Evolutionary conservation across 2,329 filamentous ascomycete genomes (phyloP), one percentile per base, ranked within the genome.

Genomic region (Colletotrichum trifolii): DNA sequence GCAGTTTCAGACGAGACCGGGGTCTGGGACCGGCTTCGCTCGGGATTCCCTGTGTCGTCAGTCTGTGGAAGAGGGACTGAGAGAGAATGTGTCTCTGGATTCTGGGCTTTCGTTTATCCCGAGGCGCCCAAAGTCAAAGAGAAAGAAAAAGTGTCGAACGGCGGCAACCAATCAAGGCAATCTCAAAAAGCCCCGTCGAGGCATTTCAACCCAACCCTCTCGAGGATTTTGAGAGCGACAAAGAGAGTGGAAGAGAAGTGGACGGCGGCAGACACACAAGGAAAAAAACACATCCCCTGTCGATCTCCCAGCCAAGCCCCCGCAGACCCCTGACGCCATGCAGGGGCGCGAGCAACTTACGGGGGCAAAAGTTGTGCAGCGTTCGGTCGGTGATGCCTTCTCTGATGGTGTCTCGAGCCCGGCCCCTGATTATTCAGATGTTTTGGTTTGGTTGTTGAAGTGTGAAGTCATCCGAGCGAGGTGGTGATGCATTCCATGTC

Each of bases 1-100:
- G 63, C 63, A 57, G 63, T 66, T 66, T 66, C 63, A 66, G 38
- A 49, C 46, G 38, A 17, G 52, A 56, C 63, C 40, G 58, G 63
- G 62, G 56, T 54, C 11, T 34, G 56, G 49, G 56, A 54, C 42
- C 42, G 55, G 52, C 34, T 47, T 61, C 43, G 56, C 38, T 54
- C 39, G 45, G 56, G 56, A 33, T 54, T 55, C 50, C 52, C 50
- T 52, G 57, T 35, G n/a, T 50, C 36, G 36, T 35, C 12, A 9
- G 33, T 56, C 54, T 13, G 9, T 39, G 34, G 9, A 39, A 42
- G 55, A 60, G 55, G 48, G 40, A 55, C 60, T 55, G 55, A 38
- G 36, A 25, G 4, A 8, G 42, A 43, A 13, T 15, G 13, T 13
- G 13, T 43, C 7, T 43, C 13, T 13, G 42, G 15, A 43, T 13